Conservation (phyloP, 345 rosid species). For the Combretum micranthum region DNA sequence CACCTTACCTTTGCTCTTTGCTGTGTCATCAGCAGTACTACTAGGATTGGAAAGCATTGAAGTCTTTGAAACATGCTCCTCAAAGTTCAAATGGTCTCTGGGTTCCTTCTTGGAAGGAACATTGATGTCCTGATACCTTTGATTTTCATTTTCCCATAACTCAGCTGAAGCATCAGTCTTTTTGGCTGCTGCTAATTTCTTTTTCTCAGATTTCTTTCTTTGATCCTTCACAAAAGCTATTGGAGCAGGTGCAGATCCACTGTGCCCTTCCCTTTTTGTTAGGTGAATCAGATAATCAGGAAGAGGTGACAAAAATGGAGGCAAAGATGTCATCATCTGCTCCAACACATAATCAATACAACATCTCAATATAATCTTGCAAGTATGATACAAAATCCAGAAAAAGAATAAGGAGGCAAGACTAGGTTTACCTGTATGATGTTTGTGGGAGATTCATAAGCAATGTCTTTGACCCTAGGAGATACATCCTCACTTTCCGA, state of each 20-base stretch:
- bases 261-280: slow-evolving; percentile 28
- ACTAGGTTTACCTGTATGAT: slow-evolving; percentile 54
- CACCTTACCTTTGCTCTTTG: slow-evolving; percentile 24
- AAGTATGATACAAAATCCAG: slow-evolving; percentile 12
- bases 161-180: slow-evolving; percentile 33
- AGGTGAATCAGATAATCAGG: slow-evolving; percentile 51
- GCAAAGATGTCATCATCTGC: slow-evolving; percentile 80
- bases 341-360: slow-evolving; percentile 24
- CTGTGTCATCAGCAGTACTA: slow-evolving; percentile 21
- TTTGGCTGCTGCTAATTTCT: slow-evolving; percentile 34
- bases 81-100: slow-evolving; percentile 40
- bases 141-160: slow-evolving; percentile 23
- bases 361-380: slow-evolving; percentile 8
- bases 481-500: slow-evolving; percentile 64
- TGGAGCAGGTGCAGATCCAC: slow-evolving; percentile 21
- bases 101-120: slow-evolving; percentile 27
- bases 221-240: slow-evolving; percentile 26
- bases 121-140: slow-evolving; percentile 22
- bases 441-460: slow-evolving; percentile 53
- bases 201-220: slow-evolving; percentile 29
- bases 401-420: slow-evolving; percentile 15
- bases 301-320: slow-evolving; percentile 75
- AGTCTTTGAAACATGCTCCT: slow-evolving; percentile 64
- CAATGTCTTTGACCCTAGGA: slow-evolving; percentile 33
- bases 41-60: slow-evolving; percentile 55